Percentiles rank a stretch among this genome's conserved stretches.
Conservation (phyloP, 306 rosid genomes). For the Dryas drummondii region DNA sequence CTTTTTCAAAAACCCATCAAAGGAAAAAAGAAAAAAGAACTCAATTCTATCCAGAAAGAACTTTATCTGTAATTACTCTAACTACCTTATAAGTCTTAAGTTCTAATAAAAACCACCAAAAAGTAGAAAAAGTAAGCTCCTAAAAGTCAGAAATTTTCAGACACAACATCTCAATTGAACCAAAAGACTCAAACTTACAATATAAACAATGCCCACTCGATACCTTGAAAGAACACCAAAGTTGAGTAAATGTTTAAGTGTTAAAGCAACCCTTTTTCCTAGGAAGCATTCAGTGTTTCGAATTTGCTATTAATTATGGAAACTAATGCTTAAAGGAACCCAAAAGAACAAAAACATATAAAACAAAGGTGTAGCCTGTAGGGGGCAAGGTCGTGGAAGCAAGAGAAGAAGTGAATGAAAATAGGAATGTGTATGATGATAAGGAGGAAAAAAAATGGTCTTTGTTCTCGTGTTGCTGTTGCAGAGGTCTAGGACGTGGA, state of each 20-base stretch:
- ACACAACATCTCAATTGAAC: constrained; percentile 19
- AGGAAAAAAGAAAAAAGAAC: constrained; percentile 5
- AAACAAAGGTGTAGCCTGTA: neutral
- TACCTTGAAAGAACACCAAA: constrained; percentile 19
- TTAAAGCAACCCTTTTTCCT: constrained; percentile 4
- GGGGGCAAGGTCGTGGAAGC: constrained; percentile 30
- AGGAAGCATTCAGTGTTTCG: constrained; percentile 19
- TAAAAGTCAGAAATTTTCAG: constrained; percentile 18
- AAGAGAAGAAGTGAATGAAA: constrained; percentile 10
- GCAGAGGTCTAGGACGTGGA: constrained; percentile 72
- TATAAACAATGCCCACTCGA: constrained; percentile 30
- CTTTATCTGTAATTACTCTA: constrained; percentile 32
- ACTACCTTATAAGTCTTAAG: constrained; percentile 15
- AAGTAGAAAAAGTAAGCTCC: neutral
- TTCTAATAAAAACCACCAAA: constrained; percentile 18
- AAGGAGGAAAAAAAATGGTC: constrained; percentile 28
- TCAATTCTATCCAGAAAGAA: constrained; percentile 7
- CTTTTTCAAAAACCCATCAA: constrained; percentile 20
- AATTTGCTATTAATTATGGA: neutral
- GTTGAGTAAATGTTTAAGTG: neutral
- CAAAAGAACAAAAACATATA: constrained; percentile 23
- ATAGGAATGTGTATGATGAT: neutral
- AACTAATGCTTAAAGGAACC: constrained; percentile 15
- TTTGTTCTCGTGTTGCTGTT: constrained; percentile 21
- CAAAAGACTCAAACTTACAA: constrained; percentile 29